A percentile compares a stretch with the other conserved stretches of the same genome.
Evolutionary conservation across 768 basidiomycete species (phyloP).

Genomic region (Phlegmacium glaucopus): DNA sequence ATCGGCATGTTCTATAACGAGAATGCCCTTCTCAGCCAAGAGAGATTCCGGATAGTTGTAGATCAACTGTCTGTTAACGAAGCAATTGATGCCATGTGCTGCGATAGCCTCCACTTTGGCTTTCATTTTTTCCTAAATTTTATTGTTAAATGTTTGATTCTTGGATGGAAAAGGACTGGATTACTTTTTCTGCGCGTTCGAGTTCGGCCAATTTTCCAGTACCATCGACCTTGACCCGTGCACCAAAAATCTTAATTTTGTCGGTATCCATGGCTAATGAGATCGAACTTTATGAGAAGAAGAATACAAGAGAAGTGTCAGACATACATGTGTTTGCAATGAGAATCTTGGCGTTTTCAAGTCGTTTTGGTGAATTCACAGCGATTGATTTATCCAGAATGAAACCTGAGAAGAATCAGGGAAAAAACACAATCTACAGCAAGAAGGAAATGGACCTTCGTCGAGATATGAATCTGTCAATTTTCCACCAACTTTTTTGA

Average conservation of each 20-base stretch:
- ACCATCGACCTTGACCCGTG: constrained; percentile 91
- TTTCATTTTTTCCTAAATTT: constrained; percentile 94
- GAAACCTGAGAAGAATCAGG: constrained; percentile 57
- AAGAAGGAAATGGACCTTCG: constrained; percentile 56
- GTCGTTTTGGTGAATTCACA: constrained; percentile 89
- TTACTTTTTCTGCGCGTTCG: constrained; percentile 88
- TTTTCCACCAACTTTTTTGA: constrained; percentile 99
- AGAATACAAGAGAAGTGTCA: neutral
- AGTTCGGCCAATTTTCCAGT: constrained; percentile 98
- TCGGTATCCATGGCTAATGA: constrained; percentile 96
- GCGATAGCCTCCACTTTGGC: constrained; percentile 95
- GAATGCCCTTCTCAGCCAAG: constrained; percentile 90
- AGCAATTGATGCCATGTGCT: constrained; percentile 91
- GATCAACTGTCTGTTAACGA: constrained; percentile 97
- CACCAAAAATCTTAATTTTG: constrained; percentile 99
- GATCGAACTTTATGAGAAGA: neutral
- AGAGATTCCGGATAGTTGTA: constrained; percentile 99
- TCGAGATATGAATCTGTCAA: constrained; percentile 97
- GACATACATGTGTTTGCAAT: constrained; percentile 95
- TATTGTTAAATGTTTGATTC: neutral
- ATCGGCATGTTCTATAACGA: constrained; percentile 98
- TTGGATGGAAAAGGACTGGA: constrained; percentile 16
- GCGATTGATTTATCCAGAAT: constrained; percentile 96
- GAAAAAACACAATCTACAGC: neutral
- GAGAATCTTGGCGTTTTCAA: constrained; percentile 93